These are phyloP conservation scores for Termitomyces sp. DNA, from an alignment of 768 basidiomycete species.

Conservation along the genomic window DNA sequence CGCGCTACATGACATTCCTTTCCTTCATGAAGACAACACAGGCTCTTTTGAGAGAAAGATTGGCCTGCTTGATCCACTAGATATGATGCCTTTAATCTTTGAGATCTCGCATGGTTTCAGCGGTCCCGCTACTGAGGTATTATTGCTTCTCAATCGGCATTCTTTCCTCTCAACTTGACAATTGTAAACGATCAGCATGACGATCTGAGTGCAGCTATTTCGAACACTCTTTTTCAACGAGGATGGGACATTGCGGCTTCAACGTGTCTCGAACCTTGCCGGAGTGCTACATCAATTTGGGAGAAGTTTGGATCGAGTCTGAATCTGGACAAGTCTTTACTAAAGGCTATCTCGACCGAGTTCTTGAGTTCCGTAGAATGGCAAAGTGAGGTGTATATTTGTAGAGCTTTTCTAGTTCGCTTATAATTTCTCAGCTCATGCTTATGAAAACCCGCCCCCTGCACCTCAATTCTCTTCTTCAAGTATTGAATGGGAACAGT, in stretches of 20 bases:
- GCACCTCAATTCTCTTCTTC: constrained; percentile 38
- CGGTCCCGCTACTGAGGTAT: constrained; percentile 8
- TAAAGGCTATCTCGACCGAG: constrained; percentile 39
- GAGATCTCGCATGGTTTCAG: constrained; percentile 15
- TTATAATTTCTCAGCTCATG: constrained; percentile 25
- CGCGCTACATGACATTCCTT: constrained; percentile 38
- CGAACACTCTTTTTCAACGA: constrained; percentile 18
- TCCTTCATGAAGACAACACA: constrained; percentile 33
- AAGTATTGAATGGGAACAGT: constrained; percentile 56
- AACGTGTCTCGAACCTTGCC: constrained; percentile 19
- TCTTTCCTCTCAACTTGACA: background rate
- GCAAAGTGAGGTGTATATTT: constrained; percentile 34
- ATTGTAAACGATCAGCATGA: constrained; percentile 20
- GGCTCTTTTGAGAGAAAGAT: constrained; percentile 31
- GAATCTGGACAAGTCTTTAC: constrained; percentile 26
- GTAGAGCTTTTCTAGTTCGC: background rate
- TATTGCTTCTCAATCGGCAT: background rate
- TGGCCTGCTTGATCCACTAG: constrained; percentile 47
- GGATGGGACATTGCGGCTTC: constrained; percentile 21
- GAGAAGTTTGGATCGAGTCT: constrained; percentile 30
- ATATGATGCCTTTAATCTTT: constrained; percentile 43
- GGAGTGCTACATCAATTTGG: constrained; percentile 38
- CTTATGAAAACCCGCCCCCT: constrained; percentile 42
- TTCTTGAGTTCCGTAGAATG: constrained; percentile 45
- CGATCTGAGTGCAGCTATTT: constrained; percentile 19